These are phyloP conservation scores for Globisporangium radiosum DNA, from an alignment of 352 stramenopile species.

Conservation along the genomic window DNA sequence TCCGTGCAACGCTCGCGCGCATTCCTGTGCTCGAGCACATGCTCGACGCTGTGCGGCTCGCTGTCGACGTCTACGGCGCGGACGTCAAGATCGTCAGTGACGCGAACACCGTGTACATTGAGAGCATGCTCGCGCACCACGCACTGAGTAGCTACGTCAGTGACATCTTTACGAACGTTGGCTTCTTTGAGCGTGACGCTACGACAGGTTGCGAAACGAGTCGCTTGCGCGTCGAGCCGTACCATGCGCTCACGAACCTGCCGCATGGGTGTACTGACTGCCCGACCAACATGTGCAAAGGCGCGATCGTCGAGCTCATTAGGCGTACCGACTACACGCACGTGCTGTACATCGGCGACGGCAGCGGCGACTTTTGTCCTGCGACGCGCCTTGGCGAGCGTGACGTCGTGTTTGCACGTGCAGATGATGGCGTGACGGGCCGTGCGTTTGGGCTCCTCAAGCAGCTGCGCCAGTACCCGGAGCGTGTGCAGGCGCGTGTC, in stretches of 20 bases:
- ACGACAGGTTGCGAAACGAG: slow-evolving; percentile 11
- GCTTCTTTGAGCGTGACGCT: slow-evolving; percentile 22
- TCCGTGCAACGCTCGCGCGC: slow-evolving; percentile 34
- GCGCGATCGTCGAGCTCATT: slow-evolving; percentile 50
- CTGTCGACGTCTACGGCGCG: slow-evolving; percentile 26
- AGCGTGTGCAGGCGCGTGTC: slow-evolving; percentile 33
- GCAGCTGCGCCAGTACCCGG: slow-evolving; percentile 26
- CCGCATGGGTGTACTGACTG: slow-evolving; percentile 56
- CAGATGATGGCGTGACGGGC: slow-evolving; percentile 28
- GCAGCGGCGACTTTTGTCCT: slow-evolving; percentile 63
- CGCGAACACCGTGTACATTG: slow-evolving; percentile 75
- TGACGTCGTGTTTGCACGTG: slow-evolving; percentile 64
- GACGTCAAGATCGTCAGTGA: slow-evolving; percentile 72
- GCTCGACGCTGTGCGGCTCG: slow-evolving; percentile 56
- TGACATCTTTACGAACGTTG: slow-evolving; percentile 55
- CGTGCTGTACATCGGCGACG: slow-evolving; percentile 73
- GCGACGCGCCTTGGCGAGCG: slow-evolving; percentile 29
- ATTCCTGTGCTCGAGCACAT: slow-evolving; percentile 61
- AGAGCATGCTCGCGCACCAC: slow-evolving; percentile 56
- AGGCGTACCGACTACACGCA: slow-evolving; percentile 20
- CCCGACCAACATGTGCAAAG: slow-evolving; percentile 82
- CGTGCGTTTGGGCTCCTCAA: slow-evolving; percentile 53
- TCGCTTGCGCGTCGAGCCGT: slow-evolving; percentile 47
- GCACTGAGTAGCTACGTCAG: slow-evolving; percentile 24
- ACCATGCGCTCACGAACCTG: slow-evolving; percentile 25